phyloP scores from a whole-genome alignment of 1,284 basidiomycete species.

The Ganoderma sinense region DNA sequence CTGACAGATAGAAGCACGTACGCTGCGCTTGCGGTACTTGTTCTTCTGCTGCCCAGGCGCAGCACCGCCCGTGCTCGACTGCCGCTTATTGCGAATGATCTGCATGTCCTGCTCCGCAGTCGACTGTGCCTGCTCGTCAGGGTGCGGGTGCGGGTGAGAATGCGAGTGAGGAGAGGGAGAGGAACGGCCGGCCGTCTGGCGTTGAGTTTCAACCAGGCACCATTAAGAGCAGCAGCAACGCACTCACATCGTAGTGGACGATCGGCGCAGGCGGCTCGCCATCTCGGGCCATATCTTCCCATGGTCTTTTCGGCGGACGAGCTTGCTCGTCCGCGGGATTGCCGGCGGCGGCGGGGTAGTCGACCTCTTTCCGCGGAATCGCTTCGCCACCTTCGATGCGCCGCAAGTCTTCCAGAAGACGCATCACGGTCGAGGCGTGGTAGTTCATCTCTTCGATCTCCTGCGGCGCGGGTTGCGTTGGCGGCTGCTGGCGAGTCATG shows the following conservation, averaged over 20 bases:
- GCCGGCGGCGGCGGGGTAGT: conserved; percentile 21
- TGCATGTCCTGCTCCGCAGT: conserved; percentile 85
- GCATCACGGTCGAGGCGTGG: conserved; percentile 67
- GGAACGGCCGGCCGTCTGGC: conserved; percentile 24
- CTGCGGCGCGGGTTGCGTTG: conserved; percentile 55
- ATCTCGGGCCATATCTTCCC: conserved; percentile 72
- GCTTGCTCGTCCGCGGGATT: conserved; percentile 41
- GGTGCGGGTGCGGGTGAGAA: neutral
- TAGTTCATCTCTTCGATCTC: conserved; percentile 75
- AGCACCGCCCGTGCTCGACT: conserved; percentile 55
- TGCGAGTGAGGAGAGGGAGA: neutral
- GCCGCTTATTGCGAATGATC: conserved; percentile 77
- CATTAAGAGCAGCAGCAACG: neutral
- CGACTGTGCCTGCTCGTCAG: conserved; percentile 46
- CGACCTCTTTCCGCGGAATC: conserved; percentile 40
- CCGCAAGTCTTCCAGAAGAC: conserved; percentile 68
- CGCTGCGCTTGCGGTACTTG: conserved; percentile 84
- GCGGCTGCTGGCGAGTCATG: conserved; percentile 52
- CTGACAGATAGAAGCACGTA: conserved; percentile 50
- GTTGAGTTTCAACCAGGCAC: conserved; percentile 24
- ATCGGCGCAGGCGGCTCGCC: conserved; percentile 28
- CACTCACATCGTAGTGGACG: conserved; percentile 38
- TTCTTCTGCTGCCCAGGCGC: conserved; percentile 61
- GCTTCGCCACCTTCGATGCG: conserved; percentile 43
- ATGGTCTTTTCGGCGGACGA: conserved; percentile 76